Conservation (phyloP, 768 basidiomycete genomes). For the Auricularia heimuer region DNA sequence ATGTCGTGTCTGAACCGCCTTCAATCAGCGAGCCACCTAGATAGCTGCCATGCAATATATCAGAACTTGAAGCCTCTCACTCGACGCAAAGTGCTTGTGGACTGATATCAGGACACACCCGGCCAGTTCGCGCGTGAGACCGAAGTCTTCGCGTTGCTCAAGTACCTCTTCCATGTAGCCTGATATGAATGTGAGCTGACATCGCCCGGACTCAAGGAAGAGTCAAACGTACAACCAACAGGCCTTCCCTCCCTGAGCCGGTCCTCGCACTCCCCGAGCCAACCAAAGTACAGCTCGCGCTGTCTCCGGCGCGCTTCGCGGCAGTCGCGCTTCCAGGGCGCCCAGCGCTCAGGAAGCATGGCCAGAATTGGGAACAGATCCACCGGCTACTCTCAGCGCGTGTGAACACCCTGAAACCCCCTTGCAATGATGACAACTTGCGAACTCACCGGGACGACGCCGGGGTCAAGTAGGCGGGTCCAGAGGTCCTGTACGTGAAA, state of each 20-base stretch:
- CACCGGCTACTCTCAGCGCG: conserved; percentile 13
- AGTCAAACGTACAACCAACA: conserved; percentile 13
- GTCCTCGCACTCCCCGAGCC: conserved; percentile 20
- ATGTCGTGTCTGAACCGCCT: conserved; percentile 24
- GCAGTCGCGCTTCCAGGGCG: conserved; percentile 23
- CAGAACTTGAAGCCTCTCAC: too few species aligned
- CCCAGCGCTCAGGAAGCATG: conserved; percentile 26
- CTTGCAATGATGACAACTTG: background rate
- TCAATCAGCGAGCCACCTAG: conserved; percentile 24
- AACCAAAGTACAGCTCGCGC: conserved; percentile 19
- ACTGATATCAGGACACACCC: conserved; percentile 12
- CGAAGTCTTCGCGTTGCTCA: conserved; percentile 15
- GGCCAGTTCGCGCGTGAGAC: conserved; percentile 16
- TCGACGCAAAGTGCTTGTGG: background rate
- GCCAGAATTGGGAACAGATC: conserved; percentile 26
- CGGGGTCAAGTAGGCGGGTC: conserved; percentile 20
- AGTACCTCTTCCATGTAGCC: conserved; percentile 24
- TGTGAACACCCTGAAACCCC: too few species aligned
- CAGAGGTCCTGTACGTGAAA: conserved; percentile 20
- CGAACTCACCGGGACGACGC: conserved; percentile 19
- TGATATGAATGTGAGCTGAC: background rate
- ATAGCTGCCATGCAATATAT: conserved; percentile 5
- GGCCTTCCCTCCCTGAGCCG: conserved; percentile 17
- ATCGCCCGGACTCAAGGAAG: background rate
- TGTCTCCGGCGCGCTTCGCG: conserved; percentile 17